Conservation (phyloP, 139 green algal genomes). For the Coccomyxa sp. region DNA sequence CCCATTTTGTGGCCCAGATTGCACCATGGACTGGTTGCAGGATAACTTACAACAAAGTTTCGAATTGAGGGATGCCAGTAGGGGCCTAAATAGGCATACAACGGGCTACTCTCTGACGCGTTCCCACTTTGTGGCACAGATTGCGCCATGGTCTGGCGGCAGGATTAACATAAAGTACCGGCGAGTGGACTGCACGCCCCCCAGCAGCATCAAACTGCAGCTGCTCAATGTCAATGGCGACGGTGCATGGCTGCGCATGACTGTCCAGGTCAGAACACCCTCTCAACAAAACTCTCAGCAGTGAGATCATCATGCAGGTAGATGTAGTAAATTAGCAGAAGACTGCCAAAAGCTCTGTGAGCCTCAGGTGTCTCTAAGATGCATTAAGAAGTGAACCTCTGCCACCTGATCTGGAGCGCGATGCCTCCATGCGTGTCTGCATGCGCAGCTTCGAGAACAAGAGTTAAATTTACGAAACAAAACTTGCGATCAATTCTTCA, state of each 20-base stretch:
- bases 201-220: slow-evolving; percentile 13
- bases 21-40: too few relatives aligned
- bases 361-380: too few relatives aligned
- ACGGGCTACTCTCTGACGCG: background rate
- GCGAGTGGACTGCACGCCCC: slow-evolving; percentile 25
- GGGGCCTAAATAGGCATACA: background rate
- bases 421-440: background rate
- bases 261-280: background rate
- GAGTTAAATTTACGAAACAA: too few relatives aligned
- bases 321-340: too few relatives aligned
- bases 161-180: slow-evolving; percentile 25
- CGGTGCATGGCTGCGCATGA: slow-evolving; percentile 27
- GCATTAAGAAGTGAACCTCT: too few relatives aligned
- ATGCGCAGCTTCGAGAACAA: background rate
- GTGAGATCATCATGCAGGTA: too few relatives aligned
- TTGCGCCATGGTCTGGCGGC: background rate
- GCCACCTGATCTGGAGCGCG: background rate
- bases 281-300: background rate
- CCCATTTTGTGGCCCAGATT: too few relatives aligned
- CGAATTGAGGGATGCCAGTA: background rate
- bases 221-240: slow-evolving; percentile 14
- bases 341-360: too few relatives aligned
- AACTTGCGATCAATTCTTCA: too few relatives aligned
- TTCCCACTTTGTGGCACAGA: background rate
- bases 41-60: background rate